Base-by-base conservation (phyloP, 345 rosid genomes). In the Hypericum androsaemum region DNA sequence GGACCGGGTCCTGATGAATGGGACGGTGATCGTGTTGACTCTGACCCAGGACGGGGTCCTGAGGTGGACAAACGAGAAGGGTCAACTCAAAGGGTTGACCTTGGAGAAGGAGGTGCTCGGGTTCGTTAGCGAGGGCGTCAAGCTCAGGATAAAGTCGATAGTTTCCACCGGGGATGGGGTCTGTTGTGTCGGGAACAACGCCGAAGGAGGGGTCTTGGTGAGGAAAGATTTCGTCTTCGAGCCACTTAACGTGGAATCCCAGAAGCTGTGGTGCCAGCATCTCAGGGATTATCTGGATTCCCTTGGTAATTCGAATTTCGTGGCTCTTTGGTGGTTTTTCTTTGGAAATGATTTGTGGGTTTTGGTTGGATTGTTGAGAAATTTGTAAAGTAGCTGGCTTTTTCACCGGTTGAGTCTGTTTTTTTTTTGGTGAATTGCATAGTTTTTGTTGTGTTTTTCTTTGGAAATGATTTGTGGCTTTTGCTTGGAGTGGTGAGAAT, bases 221-320 rank as follows among this genome's bases (percentile, higher is more conserved):
- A 84, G 95, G 70, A 80, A 60, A 60, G 82, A 89, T 57, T 71
- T 83, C 52, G 76, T 75, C n/a, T 88, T 92, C 71, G 82, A 85
- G 74, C 79, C 81, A 60, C 64, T 74, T 55, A 58, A 81, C 5
- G 67, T 64, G 15, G 94, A 82, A 48, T 82, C 89, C 8, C 72
- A 59, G 62, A 53, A 54, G 0, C 72, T 77, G 7, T 90, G 92
- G 96, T 74, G 79, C 50, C 74, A 73, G 15, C 75, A 70, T 64
- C 83, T 87, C 45, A 78, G 71, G 10, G 75, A 70, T 48, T 71
- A 43, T 37, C 64, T 87, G 3, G 80, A 72, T 56, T 78, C 89
- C 69, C 75, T 82, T 2, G 95, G 96, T 90, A 65, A 56, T 36
- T 45, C 2, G n/a, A 12, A 12, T 8, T n/a, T 13, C 36, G 48